Evolutionary conservation across 108 stramenopile genomes (phyloP).

Genomic region (Mediolabrus comicus): DNA sequence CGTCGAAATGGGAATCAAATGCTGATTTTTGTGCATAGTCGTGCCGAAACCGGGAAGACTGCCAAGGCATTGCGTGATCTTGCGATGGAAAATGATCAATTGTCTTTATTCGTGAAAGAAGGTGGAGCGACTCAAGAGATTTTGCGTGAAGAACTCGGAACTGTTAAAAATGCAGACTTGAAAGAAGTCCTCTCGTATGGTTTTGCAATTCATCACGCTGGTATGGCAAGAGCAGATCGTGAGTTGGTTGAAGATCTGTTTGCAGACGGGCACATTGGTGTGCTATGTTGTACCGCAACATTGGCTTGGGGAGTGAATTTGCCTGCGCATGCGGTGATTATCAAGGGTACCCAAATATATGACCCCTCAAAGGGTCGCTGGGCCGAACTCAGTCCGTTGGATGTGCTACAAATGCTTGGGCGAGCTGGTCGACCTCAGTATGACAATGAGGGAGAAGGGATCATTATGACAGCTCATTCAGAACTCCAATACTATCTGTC

Average conservation of each 20-base stretch:
- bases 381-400: conserved; percentile 98
- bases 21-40: conserved; percentile 98
- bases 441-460: conserved; percentile 98
- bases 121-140: conserved; percentile 93
- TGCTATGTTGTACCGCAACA: conserved; percentile 96
- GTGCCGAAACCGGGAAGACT: conserved; percentile 98
- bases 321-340: conserved; percentile 98
- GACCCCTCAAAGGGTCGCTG: conserved; percentile 95
- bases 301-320: conserved; percentile 99
- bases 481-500: conserved; percentile 99
- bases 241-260: conserved; percentile 98
- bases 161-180: conserved; percentile 89
- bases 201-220: conserved; percentile 99
- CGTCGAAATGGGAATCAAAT: conserved; percentile 92
- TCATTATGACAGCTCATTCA: conserved; percentile 97
- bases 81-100: conserved; percentile 88
- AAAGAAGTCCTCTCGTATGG: conserved; percentile 96
- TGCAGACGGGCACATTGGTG: conserved; percentile 94
- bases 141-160: conserved; percentile 81
- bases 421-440: conserved; percentile 99
- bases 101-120: conserved; percentile 86
- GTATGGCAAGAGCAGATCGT: conserved; percentile 94
- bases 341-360: conserved; percentile 99
- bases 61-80: conserved; percentile 96
- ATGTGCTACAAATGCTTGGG: conserved; percentile 99